Evolutionary conservation across 2,329 filamentous ascomycete species (phyloP), one percentile per base, ranked within the genome.

Genomic region (Talaromyces atroroseus): DNA sequence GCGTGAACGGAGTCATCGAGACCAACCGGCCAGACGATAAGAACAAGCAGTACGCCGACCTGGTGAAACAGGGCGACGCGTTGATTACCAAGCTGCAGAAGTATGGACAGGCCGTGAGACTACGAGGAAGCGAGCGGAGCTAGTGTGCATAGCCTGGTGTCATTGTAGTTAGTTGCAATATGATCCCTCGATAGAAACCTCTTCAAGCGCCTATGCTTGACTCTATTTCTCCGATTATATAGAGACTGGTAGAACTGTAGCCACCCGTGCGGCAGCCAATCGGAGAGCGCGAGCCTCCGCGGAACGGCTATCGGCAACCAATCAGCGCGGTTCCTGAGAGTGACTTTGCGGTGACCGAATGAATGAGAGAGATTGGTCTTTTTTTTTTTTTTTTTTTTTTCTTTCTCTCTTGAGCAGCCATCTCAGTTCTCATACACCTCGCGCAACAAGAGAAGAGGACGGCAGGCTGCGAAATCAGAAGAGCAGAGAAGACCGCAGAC

Each of bases 21-120:
- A 99, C 94, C 46, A 96, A 96, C 78, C 84, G 94, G 54, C 92
- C 92, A 8, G 94, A 97, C 71, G 92, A 96, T 78, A 99, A 99
- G 86, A 97, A 97, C 82, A 96, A 96, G 82, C 94, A 99, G 78
- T 99, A 99, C 76, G 89, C 92, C 66, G 94, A 99, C 66, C 91
- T 97, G 38, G 91, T 99, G 60, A 94, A 94, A 78, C 94, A 97
- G 72, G 94, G 94, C 32, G 94, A 99, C 74, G 89, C 95, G 75
- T 82, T 99, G 61, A 97, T 99, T 72, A 99, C 94, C 58, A 99
- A 99, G 82, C 80, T 99, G 65, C 94, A 99, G 78, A 99, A 99
- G 81, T 99, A 99, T 74, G 94, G 94, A 46, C 94, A 99, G 76
- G 89, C 94, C 2, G 94, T 99, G 62, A 84, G 94, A 69, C 80